A percentile compares a stretch with the other conserved stretches of the same genome.
Conservation (phyloP, 306 rosid species). For the Lathyrus sativus region DNA sequence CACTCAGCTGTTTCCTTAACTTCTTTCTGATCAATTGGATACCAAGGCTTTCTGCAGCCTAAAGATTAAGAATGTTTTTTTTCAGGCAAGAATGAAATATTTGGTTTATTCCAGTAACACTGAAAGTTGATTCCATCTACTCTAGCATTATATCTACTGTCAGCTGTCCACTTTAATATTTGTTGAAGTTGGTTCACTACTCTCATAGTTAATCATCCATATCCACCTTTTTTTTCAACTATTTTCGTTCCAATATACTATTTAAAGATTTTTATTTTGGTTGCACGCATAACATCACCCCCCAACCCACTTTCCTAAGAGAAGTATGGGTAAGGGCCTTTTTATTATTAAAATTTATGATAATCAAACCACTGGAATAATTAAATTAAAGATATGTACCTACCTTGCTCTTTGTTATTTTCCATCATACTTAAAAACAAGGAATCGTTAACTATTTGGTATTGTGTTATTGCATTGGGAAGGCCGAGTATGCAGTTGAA, state of each 20-base stretch:
- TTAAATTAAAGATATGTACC: constrained; percentile 20
- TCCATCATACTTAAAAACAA: constrained; percentile 64
- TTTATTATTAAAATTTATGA: background rate
- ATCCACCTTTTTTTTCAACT: constrained; percentile 14
- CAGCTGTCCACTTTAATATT: constrained; percentile 18
- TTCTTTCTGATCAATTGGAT: constrained; percentile 10
- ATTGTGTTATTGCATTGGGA: constrained; percentile 88
- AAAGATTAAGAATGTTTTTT: background rate
- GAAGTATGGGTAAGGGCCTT: background rate
- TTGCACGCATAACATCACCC: constrained; percentile 6
- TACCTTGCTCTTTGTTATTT: constrained; percentile 83
- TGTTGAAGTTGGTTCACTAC: constrained; percentile 7
- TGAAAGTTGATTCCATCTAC: background rate
- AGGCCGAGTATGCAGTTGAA: constrained; percentile 70
- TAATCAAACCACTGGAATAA: background rate
- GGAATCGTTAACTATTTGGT: constrained; percentile 74
- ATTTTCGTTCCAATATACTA: constrained; percentile 21
- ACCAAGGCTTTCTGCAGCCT: constrained; percentile 19
- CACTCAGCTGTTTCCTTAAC: background rate
- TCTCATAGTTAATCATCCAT: constrained; percentile 8
- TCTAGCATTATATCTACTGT: background rate
- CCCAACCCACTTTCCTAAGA: constrained; percentile 12
- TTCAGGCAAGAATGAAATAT: background rate
- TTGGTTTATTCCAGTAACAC: constrained; percentile 3
- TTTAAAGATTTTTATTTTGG: constrained; percentile 5